A percentile compares a stretch with the other conserved stretches of the same genome.
Evolutionary conservation across 352 stramenopile genomes (phyloP).

Genomic region (Globisporangium carolinianum): DNA sequence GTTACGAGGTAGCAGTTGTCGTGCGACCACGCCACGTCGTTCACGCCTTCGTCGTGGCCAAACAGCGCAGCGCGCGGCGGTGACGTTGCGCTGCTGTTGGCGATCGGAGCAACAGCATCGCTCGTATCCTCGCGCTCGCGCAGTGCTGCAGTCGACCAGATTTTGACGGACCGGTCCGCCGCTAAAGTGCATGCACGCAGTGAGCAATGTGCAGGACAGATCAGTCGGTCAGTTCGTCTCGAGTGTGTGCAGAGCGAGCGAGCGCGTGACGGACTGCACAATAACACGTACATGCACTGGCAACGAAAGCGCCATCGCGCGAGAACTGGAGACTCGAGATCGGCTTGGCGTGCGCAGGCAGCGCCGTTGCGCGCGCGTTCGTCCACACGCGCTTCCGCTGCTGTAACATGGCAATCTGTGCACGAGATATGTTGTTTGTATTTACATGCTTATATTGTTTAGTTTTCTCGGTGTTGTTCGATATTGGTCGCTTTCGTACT

Average conservation of each 20-base stretch:
- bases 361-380: neutral
- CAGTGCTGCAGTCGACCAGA: constrained; percentile 44
- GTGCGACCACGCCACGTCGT: constrained; percentile 89
- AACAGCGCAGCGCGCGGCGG: constrained; percentile 37
- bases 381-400: neutral
- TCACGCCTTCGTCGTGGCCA: constrained; percentile 93
- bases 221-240: too few species aligned
- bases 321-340: constrained; percentile 79
- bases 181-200: constrained; percentile 19
- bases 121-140: constrained; percentile 7
- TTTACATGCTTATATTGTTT: too few species aligned
- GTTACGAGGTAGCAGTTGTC: constrained; percentile 87
- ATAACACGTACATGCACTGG: constrained; percentile 47
- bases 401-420: too few species aligned
- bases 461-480: too few species aligned
- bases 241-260: too few species aligned
- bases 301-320: constrained; percentile 34
- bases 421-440: too few species aligned
- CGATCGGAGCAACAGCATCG: neutral
- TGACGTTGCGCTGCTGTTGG: constrained; percentile 7
- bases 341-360: constrained; percentile 49
- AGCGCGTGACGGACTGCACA: too few species aligned
- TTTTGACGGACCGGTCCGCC: constrained; percentile 66
- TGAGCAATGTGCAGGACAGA: constrained; percentile 1
- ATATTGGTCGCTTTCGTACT: too few species aligned